These are phyloP conservation scores for Mrakia blollopis DNA, from an alignment of 768 basidiomycete species.

Conservation along the genomic window DNA sequence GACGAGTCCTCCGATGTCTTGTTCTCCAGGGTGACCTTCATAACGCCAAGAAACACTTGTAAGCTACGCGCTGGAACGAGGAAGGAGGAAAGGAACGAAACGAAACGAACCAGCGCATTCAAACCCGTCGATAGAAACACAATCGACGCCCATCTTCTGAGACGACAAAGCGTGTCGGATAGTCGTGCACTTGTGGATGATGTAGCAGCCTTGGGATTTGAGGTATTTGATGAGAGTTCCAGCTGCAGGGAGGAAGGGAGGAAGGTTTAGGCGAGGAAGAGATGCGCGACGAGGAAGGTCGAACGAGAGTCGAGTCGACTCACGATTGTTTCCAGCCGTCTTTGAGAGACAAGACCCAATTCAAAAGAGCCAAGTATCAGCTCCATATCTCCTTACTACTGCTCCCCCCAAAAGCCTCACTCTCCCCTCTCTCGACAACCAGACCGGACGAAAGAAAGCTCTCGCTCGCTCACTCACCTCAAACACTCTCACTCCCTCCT, in stretches of 20 bases:
- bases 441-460: background rate
- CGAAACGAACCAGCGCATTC: constrained; percentile 58
- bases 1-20: constrained; percentile 82
- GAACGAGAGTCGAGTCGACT: constrained; percentile 40
- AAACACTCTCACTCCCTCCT: constrained; percentile 80
- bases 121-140: constrained; percentile 83
- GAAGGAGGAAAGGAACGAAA: background rate
- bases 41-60: background rate
- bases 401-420: too few species aligned
- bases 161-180: constrained; percentile 50
- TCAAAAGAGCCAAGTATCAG: too few species aligned
- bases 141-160: constrained; percentile 68
- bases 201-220: constrained; percentile 56
- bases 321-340: constrained; percentile 87
- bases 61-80: background rate
- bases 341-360: too few species aligned
- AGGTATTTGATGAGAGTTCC: constrained; percentile 72
- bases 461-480: constrained; percentile 49
- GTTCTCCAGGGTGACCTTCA: constrained; percentile 57
- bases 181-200: constrained; percentile 66
- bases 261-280: background rate
- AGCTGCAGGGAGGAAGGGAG: constrained; percentile 49
- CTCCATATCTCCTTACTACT: too few species aligned
- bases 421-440: background rate
- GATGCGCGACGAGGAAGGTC: too few species aligned